Conservation (phyloP, 495 filamentous ascomycete genomes). For the Penicillium argentinense region DNA sequence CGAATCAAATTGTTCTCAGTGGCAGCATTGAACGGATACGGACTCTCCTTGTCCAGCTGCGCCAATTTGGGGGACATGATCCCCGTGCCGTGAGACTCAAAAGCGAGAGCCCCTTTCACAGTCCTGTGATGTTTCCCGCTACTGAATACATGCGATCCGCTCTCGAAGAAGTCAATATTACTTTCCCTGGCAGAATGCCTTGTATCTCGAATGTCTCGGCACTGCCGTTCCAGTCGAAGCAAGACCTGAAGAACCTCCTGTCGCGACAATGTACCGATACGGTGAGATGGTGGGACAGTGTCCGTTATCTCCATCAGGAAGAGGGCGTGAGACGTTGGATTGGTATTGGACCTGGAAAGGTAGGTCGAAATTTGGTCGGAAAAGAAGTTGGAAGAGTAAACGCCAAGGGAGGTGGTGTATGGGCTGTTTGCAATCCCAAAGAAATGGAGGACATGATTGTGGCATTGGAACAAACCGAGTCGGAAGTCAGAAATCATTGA, state of each 20-base stretch:
- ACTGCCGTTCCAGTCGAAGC: slow-evolving; percentile 68
- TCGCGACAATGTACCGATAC: slow-evolving; percentile 82
- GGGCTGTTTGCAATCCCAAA: slow-evolving; percentile 81
- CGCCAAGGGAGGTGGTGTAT: slow-evolving; percentile 85
- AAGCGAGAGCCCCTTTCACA: slow-evolving; percentile 91
- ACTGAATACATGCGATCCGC: slow-evolving; percentile 66
- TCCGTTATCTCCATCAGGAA: slow-evolving; percentile 86
- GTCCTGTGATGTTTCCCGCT: slow-evolving; percentile 86
- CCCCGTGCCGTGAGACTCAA: slow-evolving; percentile 84
- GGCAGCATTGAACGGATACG: slow-evolving; percentile 84
- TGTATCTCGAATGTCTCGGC: slow-evolving; percentile 87
- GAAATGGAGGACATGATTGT: slow-evolving; percentile 76
- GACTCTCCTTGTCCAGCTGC: slow-evolving; percentile 80
- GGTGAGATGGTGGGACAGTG: slow-evolving; percentile 90
- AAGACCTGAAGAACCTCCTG: slow-evolving; percentile 72
- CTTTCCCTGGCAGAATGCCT: slow-evolving; percentile 71
- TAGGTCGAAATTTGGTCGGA: slow-evolving; percentile 89
- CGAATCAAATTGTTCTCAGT: slow-evolving; percentile 93
- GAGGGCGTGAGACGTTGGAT: slow-evolving; percentile 83
- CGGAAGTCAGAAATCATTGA: slow-evolving; percentile 27
- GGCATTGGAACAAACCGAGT: slow-evolving; percentile 73
- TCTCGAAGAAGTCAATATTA: slow-evolving; percentile 58
- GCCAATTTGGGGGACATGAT: slow-evolving; percentile 92
- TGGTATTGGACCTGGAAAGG: slow-evolving; percentile 92
- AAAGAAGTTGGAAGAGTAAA: slow-evolving; percentile 88